Evolutionary conservation across 2,329 filamentous ascomycete species (phyloP).

Genomic region (Paraphoma sp.): DNA sequence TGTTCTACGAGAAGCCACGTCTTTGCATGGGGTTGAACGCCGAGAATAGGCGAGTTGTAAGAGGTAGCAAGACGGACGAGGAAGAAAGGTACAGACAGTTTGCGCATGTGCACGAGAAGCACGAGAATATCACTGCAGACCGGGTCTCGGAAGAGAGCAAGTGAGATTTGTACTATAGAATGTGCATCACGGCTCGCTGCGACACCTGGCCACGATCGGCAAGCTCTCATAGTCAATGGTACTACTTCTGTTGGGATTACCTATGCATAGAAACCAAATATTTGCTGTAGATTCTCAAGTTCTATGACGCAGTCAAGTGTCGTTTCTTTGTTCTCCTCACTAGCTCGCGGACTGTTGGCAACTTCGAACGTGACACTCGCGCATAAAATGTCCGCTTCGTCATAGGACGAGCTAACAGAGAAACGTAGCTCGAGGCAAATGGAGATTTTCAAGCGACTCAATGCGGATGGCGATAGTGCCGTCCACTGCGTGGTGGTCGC

Average conservation of each 20-base stretch:
- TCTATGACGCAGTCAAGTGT: not conserved
- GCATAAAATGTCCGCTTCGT: not conserved
- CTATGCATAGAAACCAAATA: not conserved
- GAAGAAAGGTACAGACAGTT: constrained; percentile 28
- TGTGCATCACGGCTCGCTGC: not conserved
- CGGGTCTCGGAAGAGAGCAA: constrained; percentile 5
- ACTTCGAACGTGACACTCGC: not conserved
- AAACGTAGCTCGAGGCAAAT: not conserved
- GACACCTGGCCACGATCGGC: no score
- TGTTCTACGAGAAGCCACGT: constrained; percentile 42
- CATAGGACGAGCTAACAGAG: not conserved
- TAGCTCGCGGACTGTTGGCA: not conserved
- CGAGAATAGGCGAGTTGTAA: constrained; percentile 28
- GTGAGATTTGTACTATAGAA: not conserved
- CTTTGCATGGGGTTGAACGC: constrained; percentile 41
- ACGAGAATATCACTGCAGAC: constrained; percentile 5
- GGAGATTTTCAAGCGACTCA: no score
- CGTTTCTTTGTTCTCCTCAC: not conserved
- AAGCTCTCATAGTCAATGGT: no score
- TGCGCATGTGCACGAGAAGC: constrained; percentile 19
- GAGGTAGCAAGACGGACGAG: constrained; percentile 25
- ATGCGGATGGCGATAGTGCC: no score
- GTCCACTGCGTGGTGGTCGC: no score
- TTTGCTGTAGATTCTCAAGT: not conserved
- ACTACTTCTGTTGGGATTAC: not conserved